Evolutionary conservation across 345 rosid species (phyloP), one percentile per base, ranked within the genome.

Genomic region (Aquilaria malaccensis): DNA sequence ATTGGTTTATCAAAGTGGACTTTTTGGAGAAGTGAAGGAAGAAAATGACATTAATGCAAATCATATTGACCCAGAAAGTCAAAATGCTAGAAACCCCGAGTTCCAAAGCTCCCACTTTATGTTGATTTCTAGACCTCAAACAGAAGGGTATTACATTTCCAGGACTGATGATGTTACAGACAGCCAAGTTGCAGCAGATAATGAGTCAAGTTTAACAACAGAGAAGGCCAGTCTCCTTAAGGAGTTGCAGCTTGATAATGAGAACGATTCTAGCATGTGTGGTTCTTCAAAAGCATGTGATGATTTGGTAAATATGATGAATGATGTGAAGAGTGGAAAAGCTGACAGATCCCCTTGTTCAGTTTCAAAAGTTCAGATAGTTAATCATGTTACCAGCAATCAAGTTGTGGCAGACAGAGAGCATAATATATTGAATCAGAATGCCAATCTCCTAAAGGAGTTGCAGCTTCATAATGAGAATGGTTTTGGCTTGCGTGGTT

Each of bases 341-440:
- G 70, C 58, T 62, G 74, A 63, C 52, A 50, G 2, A 30, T 55
- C 63, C 65, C 71, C 73, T 67, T 64, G 50, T 46, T 55, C 50
- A 60, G 45, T 46, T 14, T 52, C 61, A 53, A 48, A 51, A 70
- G 51, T n/a, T 55, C 66, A 33, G n/a, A 52, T 63, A 52, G 61
- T 62, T 10, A 14, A 10, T 33, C 58, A 57, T 46, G 53, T 55
- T 30, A 14, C 9, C 51, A 52, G 48, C 30, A 58, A 52, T 60
- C 70, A 68, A 60, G 61, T 58, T 13, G 6, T 52, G 30, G 71
- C 57, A 31, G 63, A 56, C 37, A 60, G 43, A 15, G 45, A 47
- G 11, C 59, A 54, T 47, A 46, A 37, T 59, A 41, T 59, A 15
- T 48, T 52, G 46, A 51, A 41, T 2, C 48, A 68, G 54, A 58